Evolutionary conservation across 1,139 yeast species (phyloP).

Genomic region (Martiniozyma asiatica): DNA sequence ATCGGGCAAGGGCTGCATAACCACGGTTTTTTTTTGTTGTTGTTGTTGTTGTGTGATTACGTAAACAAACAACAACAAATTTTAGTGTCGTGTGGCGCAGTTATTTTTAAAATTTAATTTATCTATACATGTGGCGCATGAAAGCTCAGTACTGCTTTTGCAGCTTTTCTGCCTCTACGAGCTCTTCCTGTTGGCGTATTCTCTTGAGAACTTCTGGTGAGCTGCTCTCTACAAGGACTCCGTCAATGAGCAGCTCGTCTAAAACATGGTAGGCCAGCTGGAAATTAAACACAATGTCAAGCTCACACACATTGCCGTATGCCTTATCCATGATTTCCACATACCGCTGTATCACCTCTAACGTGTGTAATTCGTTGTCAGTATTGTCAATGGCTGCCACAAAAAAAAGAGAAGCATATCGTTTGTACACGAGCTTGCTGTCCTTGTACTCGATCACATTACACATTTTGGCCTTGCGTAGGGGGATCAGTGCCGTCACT

Average conservation of each 20-base stretch:
- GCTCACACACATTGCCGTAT: constrained; percentile 92
- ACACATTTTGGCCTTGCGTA: constrained; percentile 90
- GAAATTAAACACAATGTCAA: constrained; percentile 89
- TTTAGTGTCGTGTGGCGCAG: no score
- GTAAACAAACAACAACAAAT: no score
- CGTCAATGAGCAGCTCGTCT: constrained; percentile 77
- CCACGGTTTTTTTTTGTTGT: constrained; percentile 1
- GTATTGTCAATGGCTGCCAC: constrained; percentile 74
- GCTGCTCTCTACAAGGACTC: constrained; percentile 79
- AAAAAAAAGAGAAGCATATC: constrained; percentile 89
- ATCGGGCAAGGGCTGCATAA: no score
- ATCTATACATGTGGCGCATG: no score
- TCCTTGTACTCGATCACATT: constrained; percentile 87
- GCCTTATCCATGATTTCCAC: constrained; percentile 96
- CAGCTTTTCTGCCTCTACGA: constrained; percentile 50
- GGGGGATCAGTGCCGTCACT: constrained; percentile 70
- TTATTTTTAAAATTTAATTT: no score
- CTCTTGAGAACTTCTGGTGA: constrained; percentile 67
- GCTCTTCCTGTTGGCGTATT: constrained; percentile 69
- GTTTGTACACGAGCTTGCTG: constrained; percentile 74
- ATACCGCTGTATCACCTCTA: constrained; percentile 83
- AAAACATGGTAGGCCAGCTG: constrained; percentile 85
- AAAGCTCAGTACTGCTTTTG: no score
- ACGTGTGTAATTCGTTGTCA: constrained; percentile 76
- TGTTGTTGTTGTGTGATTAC: no score